Percentiles rank a stretch among this genome's conserved stretches.
Evolutionary conservation across 495 filamentous ascomycete species (phyloP).

Genomic region (Hyphodiscus hymeniophilus): DNA sequence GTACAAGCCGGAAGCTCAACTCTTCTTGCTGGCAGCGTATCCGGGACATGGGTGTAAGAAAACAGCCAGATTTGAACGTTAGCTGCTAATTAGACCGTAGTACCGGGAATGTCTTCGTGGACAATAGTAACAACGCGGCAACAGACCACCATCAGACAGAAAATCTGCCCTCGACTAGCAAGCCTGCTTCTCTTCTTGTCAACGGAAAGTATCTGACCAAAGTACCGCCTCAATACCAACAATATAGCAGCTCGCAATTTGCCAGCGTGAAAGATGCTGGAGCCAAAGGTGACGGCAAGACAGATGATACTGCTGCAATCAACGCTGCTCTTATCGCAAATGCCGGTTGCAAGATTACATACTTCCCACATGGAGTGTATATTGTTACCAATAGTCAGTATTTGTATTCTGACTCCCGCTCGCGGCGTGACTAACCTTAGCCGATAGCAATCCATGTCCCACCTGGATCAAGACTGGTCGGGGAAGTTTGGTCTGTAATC

Average conservation of each 20-base stretch:
- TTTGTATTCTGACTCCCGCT: too few species aligned
- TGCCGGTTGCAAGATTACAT: constrained; percentile 37
- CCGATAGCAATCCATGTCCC: too few species aligned
- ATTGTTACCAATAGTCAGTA: constrained; percentile 48
- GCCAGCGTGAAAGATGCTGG: constrained; percentile 14
- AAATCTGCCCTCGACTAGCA: not conserved
- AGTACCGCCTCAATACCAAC: constrained; percentile 35
- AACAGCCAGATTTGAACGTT: too few species aligned
- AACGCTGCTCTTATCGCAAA: constrained; percentile 40
- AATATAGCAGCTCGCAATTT: constrained; percentile 26
- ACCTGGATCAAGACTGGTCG: constrained; percentile 30
- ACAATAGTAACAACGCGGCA: too few species aligned
- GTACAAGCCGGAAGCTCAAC: too few species aligned
- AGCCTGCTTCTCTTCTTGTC: not conserved
- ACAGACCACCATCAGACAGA: not conserved
- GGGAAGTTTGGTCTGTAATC: constrained; percentile 45
- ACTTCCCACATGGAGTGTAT: constrained; percentile 50
- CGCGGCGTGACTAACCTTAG: too few species aligned
- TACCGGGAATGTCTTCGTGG: too few species aligned
- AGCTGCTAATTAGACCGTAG: too few species aligned
- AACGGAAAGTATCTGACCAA: constrained; percentile 24
- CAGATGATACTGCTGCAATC: constrained; percentile 34
- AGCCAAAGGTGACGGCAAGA: not conserved
- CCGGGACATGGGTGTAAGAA: too few species aligned
- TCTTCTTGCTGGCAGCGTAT: too few species aligned